Evolutionary conservation across 176 grass and related monocot genomes (phyloP).

Genomic region (Puccinellia tenuiflora): DNA sequence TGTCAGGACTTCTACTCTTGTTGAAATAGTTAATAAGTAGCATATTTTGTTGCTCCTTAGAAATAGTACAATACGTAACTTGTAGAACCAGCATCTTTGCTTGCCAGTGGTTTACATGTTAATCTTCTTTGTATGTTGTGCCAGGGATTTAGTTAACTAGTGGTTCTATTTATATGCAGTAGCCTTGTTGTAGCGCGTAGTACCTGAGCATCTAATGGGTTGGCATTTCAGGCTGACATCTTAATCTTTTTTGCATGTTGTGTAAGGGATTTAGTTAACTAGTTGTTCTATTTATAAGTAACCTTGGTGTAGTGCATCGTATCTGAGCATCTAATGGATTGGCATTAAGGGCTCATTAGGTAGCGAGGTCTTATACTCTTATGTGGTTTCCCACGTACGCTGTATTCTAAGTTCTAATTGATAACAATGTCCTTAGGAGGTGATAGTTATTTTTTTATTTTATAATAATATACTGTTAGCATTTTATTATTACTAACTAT

Average conservation of each 20-base stretch:
- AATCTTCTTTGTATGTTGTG: not conserved
- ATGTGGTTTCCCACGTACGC: not conserved
- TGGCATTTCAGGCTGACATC: not conserved
- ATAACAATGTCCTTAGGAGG: not conserved
- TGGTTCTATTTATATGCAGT: not conserved
- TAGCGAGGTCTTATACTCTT: not conserved
- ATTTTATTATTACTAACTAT: slow-evolving; percentile 11
- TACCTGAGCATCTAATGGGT: not conserved
- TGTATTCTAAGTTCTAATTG: not conserved
- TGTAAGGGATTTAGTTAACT: not conserved
- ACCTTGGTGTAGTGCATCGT: not conserved
- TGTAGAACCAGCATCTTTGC: not conserved
- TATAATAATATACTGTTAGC: not conserved
- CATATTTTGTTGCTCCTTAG: not conserved
- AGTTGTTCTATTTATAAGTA: not conserved
- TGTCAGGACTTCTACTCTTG: not conserved
- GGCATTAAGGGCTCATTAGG: slow-evolving; percentile 5
- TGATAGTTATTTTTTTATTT: not conserved
- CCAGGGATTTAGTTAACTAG: not conserved
- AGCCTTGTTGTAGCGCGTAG: not conserved
- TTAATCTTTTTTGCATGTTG: not conserved
- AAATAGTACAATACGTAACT: not conserved
- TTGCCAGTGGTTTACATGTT: not conserved
- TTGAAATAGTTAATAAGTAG: not conserved
- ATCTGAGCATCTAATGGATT: not conserved